Evolutionary conservation across 2,329 filamentous ascomycete species (phyloP).

Genomic region (Teratosphaeria epicoccoides): DNA sequence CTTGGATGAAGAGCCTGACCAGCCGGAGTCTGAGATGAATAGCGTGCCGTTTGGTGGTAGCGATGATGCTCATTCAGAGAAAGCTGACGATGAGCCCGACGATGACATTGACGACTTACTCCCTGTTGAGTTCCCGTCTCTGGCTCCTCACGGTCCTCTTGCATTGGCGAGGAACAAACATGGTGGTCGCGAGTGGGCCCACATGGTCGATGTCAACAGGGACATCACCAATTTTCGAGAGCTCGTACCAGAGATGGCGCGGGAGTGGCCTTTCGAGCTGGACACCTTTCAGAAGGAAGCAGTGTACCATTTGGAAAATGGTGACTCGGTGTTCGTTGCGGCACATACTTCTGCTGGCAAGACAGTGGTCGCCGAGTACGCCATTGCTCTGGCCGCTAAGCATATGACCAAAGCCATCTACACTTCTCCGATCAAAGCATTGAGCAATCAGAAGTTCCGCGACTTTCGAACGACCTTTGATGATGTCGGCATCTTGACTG

Average conservation of each 20-base stretch:
- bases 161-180: slow-evolving; percentile 61
- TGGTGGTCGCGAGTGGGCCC: slow-evolving; percentile 82
- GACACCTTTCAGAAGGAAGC: slow-evolving; percentile 98
- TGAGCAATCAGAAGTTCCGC: slow-evolving; percentile 97
- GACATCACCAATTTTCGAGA: slow-evolving; percentile 91
- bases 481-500: slow-evolving; percentile 92
- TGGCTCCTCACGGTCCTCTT: slow-evolving; percentile 73
- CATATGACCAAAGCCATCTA: slow-evolving; percentile 99
- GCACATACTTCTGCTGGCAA: slow-evolving; percentile 97
- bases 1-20: slow-evolving; percentile 43
- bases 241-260: slow-evolving; percentile 89
- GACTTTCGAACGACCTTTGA: slow-evolving; percentile 87
- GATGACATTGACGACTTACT: slow-evolving; percentile 73
- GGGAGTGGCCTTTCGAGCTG: slow-evolving; percentile 92
- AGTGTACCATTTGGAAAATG: slow-evolving; percentile 90
- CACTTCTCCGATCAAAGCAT: slow-evolving; percentile 93
- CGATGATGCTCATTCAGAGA: slow-evolving; percentile 18
- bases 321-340: slow-evolving; percentile 95
- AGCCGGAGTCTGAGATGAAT: slow-evolving; percentile 25
- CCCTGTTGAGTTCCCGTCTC: slow-evolving; percentile 82
- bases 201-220: slow-evolving; percentile 92
- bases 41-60: slow-evolving; percentile 14
- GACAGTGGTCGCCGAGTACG: slow-evolving; percentile 96
- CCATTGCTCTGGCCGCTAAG: slow-evolving; percentile 88
- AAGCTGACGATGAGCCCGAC: slow-evolving; percentile 26